These are phyloP conservation scores for Saccharomycopsis fermentans DNA, from an alignment of 805 yeast species.

Conservation along the genomic window DNA sequence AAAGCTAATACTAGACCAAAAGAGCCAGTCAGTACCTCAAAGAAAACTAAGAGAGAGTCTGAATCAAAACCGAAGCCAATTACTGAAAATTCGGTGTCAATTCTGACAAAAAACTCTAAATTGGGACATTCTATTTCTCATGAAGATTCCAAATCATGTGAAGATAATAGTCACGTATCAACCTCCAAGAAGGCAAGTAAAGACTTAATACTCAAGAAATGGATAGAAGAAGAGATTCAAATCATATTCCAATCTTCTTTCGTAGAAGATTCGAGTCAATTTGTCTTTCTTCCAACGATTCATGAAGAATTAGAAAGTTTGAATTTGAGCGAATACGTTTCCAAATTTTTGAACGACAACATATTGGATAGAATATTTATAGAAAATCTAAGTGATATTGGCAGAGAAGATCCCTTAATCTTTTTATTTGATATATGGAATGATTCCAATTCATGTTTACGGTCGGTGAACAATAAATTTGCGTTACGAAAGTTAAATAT, in stretches of 20 bases:
- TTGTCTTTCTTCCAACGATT: slow-evolving; percentile 3
- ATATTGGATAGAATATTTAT: slow-evolving; percentile 41
- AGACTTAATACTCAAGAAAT: not conserved
- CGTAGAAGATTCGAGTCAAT: not conserved
- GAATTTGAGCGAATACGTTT: not conserved
- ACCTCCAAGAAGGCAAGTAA: not conserved
- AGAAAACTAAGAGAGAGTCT: not conserved
- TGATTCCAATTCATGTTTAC: slow-evolving; percentile 22
- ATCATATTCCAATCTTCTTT: slow-evolving; percentile 5
- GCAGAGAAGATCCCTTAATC: slow-evolving; percentile 36
- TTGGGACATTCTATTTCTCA: not conserved
- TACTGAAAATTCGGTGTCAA: not conserved
- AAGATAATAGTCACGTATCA: not conserved
- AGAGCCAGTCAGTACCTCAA: not conserved
- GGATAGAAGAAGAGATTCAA: slow-evolving; percentile 7
- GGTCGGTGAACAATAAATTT: slow-evolving; percentile 9
- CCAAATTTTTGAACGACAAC: slow-evolving; percentile 10
- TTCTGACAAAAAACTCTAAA: not conserved
- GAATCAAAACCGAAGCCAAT: not conserved
- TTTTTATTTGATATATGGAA: slow-evolving; percentile 40
- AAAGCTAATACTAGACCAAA: not conserved
- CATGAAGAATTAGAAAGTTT: not conserved
- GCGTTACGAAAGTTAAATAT: slow-evolving; percentile 23
- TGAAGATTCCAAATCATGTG: not conserved
- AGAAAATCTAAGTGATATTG: slow-evolving; percentile 47